Conservation (phyloP, 2,329 filamentous ascomycete genomes). For the Monosporascus ibericus region DNA sequence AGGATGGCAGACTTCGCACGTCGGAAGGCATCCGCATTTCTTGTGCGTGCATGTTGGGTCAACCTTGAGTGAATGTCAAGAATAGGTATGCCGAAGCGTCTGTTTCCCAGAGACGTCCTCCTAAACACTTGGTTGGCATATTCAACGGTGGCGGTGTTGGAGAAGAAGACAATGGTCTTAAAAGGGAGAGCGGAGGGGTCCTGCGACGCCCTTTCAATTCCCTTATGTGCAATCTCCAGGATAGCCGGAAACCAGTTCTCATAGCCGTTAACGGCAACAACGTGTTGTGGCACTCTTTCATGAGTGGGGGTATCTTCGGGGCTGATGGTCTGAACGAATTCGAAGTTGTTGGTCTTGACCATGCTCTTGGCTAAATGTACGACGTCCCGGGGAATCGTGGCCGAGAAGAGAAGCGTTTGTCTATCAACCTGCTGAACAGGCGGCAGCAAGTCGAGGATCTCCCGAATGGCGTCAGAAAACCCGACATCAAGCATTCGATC, state of each 20-base stretch:
- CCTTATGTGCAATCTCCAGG: conserved; percentile 66
- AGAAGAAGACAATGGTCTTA: conserved; percentile 94
- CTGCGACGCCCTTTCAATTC: conserved; percentile 38
- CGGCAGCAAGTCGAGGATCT: conserved; percentile 60
- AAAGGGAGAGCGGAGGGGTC: conserved; percentile 54
- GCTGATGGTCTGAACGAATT: conserved; percentile 84
- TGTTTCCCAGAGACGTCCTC: conserved; percentile 33
- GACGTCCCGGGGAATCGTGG: conserved; percentile 82
- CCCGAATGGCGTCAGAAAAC: conserved; percentile 59
- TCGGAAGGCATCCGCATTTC: conserved; percentile 67
- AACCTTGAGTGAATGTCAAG: conserved; percentile 75
- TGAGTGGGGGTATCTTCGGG: conserved; percentile 82
- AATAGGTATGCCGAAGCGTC: conserved; percentile 31
- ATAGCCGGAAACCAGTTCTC: conserved; percentile 73
- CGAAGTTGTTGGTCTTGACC: conserved; percentile 72
- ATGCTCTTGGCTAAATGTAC: conserved; percentile 71
- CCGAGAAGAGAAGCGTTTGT: conserved; percentile 93
- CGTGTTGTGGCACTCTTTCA: conserved; percentile 72
- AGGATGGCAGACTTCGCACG: conserved; percentile 55
- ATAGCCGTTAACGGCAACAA: conserved; percentile 60
- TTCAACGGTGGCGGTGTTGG: conserved; percentile 68
- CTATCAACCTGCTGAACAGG: conserved; percentile 56
- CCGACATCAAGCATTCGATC: conserved; percentile 98
- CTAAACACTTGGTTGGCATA: conserved; percentile 54
- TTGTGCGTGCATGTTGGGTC: conserved; percentile 62